phyloP scores from a whole-genome alignment of 2,329 filamentous ascomycete genomes.

The Teratosphaeriaceae sp. region DNA sequence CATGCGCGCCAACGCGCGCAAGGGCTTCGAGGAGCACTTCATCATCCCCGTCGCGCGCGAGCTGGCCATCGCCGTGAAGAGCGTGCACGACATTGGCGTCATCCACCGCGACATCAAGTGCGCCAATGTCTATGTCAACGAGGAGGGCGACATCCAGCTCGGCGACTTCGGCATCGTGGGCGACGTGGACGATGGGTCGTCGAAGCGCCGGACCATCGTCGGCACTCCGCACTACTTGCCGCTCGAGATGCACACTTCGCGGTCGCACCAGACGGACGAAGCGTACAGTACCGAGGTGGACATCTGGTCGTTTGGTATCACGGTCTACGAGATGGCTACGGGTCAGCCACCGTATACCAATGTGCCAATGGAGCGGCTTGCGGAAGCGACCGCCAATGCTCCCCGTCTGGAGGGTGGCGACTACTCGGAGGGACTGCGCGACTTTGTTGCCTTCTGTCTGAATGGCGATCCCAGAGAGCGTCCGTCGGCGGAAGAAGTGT shows the following conservation, averaged over 20 bases:
- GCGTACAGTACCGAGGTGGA: conserved; percentile 51
- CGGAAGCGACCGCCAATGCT: conserved; percentile 41
- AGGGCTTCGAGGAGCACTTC: conserved; percentile 51
- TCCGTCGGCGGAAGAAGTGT: conserved; percentile 62
- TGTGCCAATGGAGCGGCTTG: conserved; percentile 20
- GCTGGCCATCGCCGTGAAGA: conserved; percentile 54
- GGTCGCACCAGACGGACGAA: conserved; percentile 27
- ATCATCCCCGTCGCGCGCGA: conserved; percentile 60
- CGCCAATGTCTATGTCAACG: conserved; percentile 73
- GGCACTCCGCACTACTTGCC: conserved; percentile 86
- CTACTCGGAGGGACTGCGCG: conserved; percentile 62
- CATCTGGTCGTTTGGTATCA: conserved; percentile 80
- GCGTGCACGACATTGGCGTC: conserved; percentile 59
- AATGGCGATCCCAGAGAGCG: conserved; percentile 61
- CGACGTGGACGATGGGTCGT: conserved; percentile 64
- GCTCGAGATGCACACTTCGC: conserved; percentile 52
- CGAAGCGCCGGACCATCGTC: conserved; percentile 71
- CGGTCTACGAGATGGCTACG: conserved; percentile 74
- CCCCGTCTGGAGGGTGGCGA: conserved; percentile 65
- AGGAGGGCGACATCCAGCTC: conserved; percentile 69
- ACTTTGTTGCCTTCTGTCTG: conserved; percentile 67
- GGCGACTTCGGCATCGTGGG: conserved; percentile 82
- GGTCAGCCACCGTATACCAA: conserved; percentile 60
- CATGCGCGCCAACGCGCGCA: conserved; percentile 41
- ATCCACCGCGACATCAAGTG: conserved; percentile 61